These are phyloP conservation scores for Chondrus crispus DNA, from an alignment of 23 red algal species.

Conservation along the genomic window DNA sequence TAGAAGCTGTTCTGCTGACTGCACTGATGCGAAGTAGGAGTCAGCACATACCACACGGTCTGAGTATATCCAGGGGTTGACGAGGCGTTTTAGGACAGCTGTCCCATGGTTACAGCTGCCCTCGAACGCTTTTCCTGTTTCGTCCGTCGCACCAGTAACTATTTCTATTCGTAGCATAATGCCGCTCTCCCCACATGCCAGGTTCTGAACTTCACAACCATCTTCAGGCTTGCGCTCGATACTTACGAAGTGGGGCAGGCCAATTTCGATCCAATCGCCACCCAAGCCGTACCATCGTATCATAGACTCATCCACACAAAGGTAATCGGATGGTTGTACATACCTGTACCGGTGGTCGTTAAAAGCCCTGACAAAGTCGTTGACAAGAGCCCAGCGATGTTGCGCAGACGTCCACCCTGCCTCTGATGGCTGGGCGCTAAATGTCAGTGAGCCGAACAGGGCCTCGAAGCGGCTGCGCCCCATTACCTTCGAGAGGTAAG, in stretches of 20 bases:
- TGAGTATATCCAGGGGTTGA: not conserved
- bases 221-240: conserved; percentile 41
- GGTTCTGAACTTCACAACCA: conserved; percentile 3
- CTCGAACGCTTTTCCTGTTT: not conserved
- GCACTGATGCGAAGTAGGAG: conserved; percentile 49
- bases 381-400: conserved; percentile 14
- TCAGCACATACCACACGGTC: conserved; percentile 12
- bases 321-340: not conserved
- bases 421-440: no score
- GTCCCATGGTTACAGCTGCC: not conserved
- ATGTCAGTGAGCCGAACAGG: no score
- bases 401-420: no score
- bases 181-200: not conserved
- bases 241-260: conserved; percentile 26
- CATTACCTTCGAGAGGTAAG: no score
- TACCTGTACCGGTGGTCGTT: not conserved
- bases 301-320: conserved; percentile 22
- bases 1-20: not conserved
- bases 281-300: conserved; percentile 29
- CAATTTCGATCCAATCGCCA: conserved; percentile 12
- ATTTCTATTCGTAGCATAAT: not conserved
- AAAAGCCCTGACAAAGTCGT: not conserved
- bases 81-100: not conserved
- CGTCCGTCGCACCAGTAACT: not conserved
- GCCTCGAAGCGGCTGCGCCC: no score